Evolutionary conservation across 2,329 filamentous ascomycete genomes (phyloP), one percentile per base, ranked within the genome.

Genomic region (Gyromitra esculenta): DNA sequence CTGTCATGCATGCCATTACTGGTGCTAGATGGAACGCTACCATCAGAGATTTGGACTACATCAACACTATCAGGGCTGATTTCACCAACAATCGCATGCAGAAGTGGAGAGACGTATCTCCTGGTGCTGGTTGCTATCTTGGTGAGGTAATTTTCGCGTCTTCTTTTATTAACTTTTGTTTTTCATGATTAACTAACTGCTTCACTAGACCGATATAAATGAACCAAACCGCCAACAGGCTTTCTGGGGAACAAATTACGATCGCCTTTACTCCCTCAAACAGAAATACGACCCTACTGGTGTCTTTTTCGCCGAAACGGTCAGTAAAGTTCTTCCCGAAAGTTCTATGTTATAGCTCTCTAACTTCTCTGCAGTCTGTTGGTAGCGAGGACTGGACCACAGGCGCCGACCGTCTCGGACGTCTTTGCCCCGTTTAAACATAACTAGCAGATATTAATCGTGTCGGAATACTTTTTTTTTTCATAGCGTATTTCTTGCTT

Each of bases 191-290:
- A 31, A 18, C 41, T 43, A 56, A 35, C 21, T 15, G 9, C 4
- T 54, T 25, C 4, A 8, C 21, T 18, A 66, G 69, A 31, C 54
- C 13, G 71, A 78, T 45, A 59, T 68, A 31, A 72, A 81, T 65
- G 82, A 83, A 75, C 81, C 80, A 9, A 79, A 83, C 52, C 82
- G 80, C 79, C 77, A 83, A 75, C 77, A 81, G 57, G 81, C 79
- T 1, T 83, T 82, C 65, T 83, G 80, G 77, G 80, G 82, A 0
- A 60, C 66, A 15, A 87, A 87, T 60, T 88, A 88, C 77, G 79
- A 83, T 15, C 82, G 83, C 0, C 81, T 88, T 1, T 78, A 85
- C 0, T 64, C 80, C 6, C 86, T 88, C 71, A 88, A 88, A 81
- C 82, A 82, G 13, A 59, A 78, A 1, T 80, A 86, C 18, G 86